Evolutionary conservation across 768 basidiomycete genomes (phyloP).

Genomic region (Hericium coralloides): DNA sequence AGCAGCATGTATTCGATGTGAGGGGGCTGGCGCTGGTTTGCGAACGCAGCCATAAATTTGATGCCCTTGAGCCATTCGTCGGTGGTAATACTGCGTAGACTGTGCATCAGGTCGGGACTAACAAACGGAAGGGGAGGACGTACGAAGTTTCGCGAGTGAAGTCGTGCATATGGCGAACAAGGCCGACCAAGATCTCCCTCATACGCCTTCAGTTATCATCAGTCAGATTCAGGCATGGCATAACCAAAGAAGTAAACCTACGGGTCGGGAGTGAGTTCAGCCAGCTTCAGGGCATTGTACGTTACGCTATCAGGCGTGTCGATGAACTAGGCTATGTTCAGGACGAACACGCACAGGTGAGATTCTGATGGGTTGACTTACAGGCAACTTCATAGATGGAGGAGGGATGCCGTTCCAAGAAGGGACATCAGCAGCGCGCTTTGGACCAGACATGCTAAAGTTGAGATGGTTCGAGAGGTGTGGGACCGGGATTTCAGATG

Average conservation of each 20-base stretch:
- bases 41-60: slow-evolving; percentile 72
- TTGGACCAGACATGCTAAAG: no score
- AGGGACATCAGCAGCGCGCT: no score
- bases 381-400: no score
- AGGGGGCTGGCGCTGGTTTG: slow-evolving; percentile 36
- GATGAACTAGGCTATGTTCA: slow-evolving; percentile 28
- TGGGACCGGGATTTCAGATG: no score
- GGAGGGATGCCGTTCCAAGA: no score
- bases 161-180: slow-evolving; percentile 64
- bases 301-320: slow-evolving; percentile 42
- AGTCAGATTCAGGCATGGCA: slow-evolving; percentile 7
- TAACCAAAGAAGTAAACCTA: slow-evolving; percentile 9
- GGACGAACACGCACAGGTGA: no score
- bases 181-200: slow-evolving; percentile 37
- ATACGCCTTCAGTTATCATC: slow-evolving; percentile 23
- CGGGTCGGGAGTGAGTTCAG: slow-evolving; percentile 25
- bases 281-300: slow-evolving; percentile 33
- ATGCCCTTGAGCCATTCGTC: slow-evolving; percentile 84
- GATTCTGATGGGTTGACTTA: no score
- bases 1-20: neutral
- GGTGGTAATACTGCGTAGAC: slow-evolving; percentile 44
- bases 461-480: no score
- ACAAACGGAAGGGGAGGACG: slow-evolving; percentile 4
- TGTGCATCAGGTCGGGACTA: no score
- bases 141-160: slow-evolving; percentile 65